These are phyloP conservation scores for Punctularia strigosozonata DNA, from an alignment of 768 basidiomycete species.

Conservation along the genomic window DNA sequence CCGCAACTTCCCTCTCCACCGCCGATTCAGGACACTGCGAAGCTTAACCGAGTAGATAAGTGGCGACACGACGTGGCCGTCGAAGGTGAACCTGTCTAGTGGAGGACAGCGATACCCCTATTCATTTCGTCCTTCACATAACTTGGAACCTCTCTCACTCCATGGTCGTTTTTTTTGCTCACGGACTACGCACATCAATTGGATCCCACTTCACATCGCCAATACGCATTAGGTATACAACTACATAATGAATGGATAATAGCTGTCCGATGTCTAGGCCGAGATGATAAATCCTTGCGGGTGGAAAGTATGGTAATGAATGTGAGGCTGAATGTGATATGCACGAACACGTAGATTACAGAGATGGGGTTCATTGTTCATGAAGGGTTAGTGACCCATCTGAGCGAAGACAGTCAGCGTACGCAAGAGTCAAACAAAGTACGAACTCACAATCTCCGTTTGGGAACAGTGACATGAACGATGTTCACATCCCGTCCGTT, in stretches of 20 bases:
- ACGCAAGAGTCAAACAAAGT: no score
- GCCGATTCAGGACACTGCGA: slow-evolving; percentile 49
- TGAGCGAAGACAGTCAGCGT: no score
- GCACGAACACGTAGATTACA: slow-evolving; percentile 1
- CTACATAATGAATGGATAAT: slow-evolving; percentile 12
- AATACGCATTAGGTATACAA: slow-evolving; percentile 18
- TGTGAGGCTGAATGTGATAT: slow-evolving; percentile 8
- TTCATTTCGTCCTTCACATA: slow-evolving; percentile 5
- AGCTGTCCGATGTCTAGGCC: neutral
- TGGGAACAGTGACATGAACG: slow-evolving; percentile 58
- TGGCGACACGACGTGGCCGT: slow-evolving; percentile 75
- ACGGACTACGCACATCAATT: slow-evolving; percentile 2
- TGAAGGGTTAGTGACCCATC: slow-evolving; percentile 61
- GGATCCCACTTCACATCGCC: no score
- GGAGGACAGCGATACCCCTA: neutral
- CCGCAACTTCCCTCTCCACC: slow-evolving; percentile 45
- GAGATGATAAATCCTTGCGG: no score
- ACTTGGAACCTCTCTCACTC: slow-evolving; percentile 1
- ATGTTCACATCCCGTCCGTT: slow-evolving; percentile 75
- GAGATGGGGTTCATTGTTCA: slow-evolving; percentile 11
- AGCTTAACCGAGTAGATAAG: slow-evolving; percentile 62
- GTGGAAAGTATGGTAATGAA: slow-evolving; percentile 13
- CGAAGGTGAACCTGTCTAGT: slow-evolving; percentile 36
- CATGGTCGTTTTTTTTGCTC: slow-evolving; percentile 1
- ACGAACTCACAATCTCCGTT: slow-evolving; percentile 64